These are phyloP conservation scores for Butyriboletus appendiculatus DNA, from an alignment of 1,284 basidiomycete species.

Conservation along the genomic window DNA sequence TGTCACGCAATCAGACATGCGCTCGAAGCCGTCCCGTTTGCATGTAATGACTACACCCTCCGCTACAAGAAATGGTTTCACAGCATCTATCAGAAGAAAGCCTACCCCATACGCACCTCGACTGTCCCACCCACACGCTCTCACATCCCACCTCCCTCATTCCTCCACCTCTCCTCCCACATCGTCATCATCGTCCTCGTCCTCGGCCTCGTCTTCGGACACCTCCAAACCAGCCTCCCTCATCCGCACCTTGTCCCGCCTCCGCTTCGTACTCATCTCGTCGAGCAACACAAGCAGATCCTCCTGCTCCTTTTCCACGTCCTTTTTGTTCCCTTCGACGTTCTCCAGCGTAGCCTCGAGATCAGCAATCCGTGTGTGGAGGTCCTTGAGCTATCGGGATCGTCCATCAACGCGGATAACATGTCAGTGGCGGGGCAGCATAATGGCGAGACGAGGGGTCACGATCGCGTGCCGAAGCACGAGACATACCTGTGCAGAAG, in stretches of 20 bases:
- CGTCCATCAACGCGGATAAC: not conserved
- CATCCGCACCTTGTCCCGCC: conserved; percentile 79
- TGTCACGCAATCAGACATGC: too few relatives aligned
- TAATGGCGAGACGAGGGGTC: not conserved
- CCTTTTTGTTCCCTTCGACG: conserved; percentile 66
- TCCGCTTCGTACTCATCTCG: conserved; percentile 85
- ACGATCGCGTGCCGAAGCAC: not conserved
- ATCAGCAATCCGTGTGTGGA: conserved; percentile 44
- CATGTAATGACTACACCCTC: too few relatives aligned
- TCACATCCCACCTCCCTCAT: not conserved
- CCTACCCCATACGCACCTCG: too few relatives aligned
- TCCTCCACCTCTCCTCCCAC: conserved; percentile 24
- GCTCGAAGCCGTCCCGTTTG: too few relatives aligned
- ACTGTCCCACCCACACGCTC: not conserved
- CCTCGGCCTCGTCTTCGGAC: conserved; percentile 87
- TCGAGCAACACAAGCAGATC: conserved; percentile 93
- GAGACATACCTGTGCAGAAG: conserved; percentile 42
- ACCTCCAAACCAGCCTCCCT: conserved; percentile 79
- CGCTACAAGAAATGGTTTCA: too few relatives aligned
- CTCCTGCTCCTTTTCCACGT: conserved; percentile 93
- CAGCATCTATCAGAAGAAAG: too few relatives aligned
- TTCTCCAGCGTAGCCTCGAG: conserved; percentile 53
- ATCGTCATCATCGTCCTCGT: conserved; percentile 54
- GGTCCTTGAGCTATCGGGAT: conserved; percentile 34
- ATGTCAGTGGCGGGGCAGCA: too few relatives aligned